Evolutionary conservation across 164 flowering plant genomes (phyloP).

Genomic region (Berberis vulgaris): DNA sequence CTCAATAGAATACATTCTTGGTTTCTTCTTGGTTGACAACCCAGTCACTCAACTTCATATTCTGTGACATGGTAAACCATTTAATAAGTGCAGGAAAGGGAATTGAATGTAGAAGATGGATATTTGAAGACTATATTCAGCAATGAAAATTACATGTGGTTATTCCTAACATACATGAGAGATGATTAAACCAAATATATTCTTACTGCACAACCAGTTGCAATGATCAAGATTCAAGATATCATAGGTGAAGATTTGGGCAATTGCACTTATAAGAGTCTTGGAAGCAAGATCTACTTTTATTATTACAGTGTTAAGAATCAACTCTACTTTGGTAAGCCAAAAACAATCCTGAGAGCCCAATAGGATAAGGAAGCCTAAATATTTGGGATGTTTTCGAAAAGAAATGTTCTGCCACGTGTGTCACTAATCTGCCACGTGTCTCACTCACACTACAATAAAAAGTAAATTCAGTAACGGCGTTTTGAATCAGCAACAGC

Average conservation of each 20-base stretch:
- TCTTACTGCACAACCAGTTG: constrained; percentile 82
- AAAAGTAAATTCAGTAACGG: too few relatives aligned
- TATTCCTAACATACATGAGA: too few relatives aligned
- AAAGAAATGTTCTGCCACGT: too few relatives aligned
- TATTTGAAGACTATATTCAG: neutral
- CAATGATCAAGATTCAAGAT: constrained; percentile 39
- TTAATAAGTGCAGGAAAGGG: neutral
- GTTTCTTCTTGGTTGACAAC: constrained; percentile 91
- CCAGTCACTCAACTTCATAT: constrained; percentile 76
- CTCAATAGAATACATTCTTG: constrained; percentile 82
- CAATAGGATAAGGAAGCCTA: too few relatives aligned
- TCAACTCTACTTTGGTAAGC: too few relatives aligned
- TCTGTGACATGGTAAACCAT: constrained; percentile 34
- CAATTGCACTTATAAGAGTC: constrained; percentile 60
- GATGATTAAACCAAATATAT: neutral
- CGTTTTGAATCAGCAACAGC: too few relatives aligned
- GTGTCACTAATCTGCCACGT: too few relatives aligned
- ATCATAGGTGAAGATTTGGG: constrained; percentile 61
- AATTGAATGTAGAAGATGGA: too few relatives aligned
- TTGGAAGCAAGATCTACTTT: constrained; percentile 86
- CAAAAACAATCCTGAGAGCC: too few relatives aligned
- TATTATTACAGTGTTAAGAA: constrained; percentile 81
- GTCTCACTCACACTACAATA: too few relatives aligned
- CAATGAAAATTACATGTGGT: too few relatives aligned
- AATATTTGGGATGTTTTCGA: too few relatives aligned